A percentile compares a stretch with the other conserved stretches of the same genome.
Conservation (phyloP, 345 rosid species). For the Microthlaspi erraticum region DNA sequence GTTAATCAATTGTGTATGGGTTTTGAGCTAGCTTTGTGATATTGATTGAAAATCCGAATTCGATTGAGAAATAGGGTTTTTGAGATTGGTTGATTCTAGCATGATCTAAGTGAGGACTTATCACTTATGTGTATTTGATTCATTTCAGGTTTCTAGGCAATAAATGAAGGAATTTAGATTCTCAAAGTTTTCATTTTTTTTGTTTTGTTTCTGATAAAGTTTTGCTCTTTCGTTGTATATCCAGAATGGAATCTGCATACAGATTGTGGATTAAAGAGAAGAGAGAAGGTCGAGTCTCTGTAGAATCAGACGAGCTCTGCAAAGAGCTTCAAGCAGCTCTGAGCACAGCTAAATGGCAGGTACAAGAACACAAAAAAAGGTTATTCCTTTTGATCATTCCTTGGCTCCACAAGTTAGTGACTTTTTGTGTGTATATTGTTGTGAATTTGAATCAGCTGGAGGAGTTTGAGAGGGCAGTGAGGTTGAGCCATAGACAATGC, state of each 20-base stretch:
- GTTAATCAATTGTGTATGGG: not conserved
- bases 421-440: slow-evolving; percentile 1
- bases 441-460: slow-evolving; percentile 60
- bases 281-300: slow-evolving; percentile 47
- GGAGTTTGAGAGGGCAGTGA: slow-evolving; percentile 80
- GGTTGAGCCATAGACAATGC: slow-evolving; percentile 62
- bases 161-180: slow-evolving; percentile 16
- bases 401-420: not conserved
- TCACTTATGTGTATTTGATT: not conserved
- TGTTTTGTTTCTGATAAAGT: not conserved
- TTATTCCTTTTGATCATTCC: not conserved
- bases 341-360: slow-evolving; percentile 98
- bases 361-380: slow-evolving; percentile 21
- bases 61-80: not conserved
- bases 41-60: not conserved
- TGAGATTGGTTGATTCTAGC: not conserved
- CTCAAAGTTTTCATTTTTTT: not conserved
- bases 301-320: slow-evolving; percentile 55
- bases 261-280: slow-evolving; percentile 73
- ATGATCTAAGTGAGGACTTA: slow-evolving; percentile 8
- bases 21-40: slow-evolving; percentile 11
- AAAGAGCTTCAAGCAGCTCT: slow-evolving; percentile 82
- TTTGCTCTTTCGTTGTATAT: slow-evolving; percentile 3
- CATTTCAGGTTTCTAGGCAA: not conserved
- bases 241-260: slow-evolving; percentile 87